Conservation (phyloP, 768 basidiomycete species). For the Cystofilobasidium ferigula region DNA sequence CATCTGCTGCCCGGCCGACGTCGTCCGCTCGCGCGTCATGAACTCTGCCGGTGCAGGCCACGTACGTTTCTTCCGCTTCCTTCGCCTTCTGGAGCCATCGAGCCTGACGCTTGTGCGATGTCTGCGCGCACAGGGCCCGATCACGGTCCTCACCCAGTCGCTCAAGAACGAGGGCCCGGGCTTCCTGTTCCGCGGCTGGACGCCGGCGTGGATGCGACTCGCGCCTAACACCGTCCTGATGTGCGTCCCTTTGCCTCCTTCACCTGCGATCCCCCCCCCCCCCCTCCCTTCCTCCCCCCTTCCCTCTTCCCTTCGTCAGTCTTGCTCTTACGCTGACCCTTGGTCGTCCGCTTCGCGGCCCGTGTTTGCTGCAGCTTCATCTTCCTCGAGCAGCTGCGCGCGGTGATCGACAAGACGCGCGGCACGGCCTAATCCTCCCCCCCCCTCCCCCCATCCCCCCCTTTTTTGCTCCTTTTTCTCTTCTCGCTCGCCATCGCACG, state of each 20-base stretch:
- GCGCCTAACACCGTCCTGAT: constrained; percentile 64
- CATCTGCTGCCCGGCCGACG: constrained; percentile 78
- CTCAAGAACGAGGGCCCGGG: constrained; percentile 64
- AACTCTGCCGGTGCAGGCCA: constrained; percentile 74
- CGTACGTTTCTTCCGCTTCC: constrained; percentile 43
- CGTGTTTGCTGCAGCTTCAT: constrained; percentile 7
- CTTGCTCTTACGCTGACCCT: too few relatives aligned
- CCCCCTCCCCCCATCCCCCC: background rate
- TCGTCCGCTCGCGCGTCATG: constrained; percentile 80
- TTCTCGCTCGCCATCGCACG: too few relatives aligned
- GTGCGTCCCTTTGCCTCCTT: constrained; percentile 51
- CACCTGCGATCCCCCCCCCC: background rate
- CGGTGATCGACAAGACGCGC: constrained; percentile 5
- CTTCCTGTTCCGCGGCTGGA: constrained; percentile 91
- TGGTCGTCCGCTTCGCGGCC: too few relatives aligned
- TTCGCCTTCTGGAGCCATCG: constrained; percentile 29
- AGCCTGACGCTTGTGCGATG: constrained; percentile 31
- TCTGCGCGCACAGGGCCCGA: constrained; percentile 41
- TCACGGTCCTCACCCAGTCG: constrained; percentile 57
- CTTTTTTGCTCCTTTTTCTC: too few relatives aligned
- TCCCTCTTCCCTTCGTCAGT: too few relatives aligned
- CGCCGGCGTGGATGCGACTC: constrained; percentile 58
- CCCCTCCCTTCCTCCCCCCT: background rate
- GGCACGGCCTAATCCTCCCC: background rate
- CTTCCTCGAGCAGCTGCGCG: constrained; percentile 18